phyloP scores from a whole-genome alignment of 768 basidiomycete species.

The Psilocybe cubensis region DNA sequence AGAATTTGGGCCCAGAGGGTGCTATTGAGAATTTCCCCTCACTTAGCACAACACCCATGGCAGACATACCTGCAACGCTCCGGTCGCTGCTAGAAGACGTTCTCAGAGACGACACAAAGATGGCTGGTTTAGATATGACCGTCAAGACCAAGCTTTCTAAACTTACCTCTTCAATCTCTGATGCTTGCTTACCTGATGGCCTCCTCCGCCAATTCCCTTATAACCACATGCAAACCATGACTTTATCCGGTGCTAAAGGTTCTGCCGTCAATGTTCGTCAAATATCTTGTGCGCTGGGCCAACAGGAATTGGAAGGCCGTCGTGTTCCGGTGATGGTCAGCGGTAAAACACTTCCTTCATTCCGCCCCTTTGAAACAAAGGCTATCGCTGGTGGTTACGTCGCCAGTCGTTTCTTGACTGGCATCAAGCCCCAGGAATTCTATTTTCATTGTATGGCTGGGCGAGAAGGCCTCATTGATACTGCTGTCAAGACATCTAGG shows the following conservation, averaged over 20 bases:
- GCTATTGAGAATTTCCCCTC: slow-evolving; percentile 93
- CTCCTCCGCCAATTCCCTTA: slow-evolving; percentile 94
- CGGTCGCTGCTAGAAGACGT: slow-evolving; percentile 84
- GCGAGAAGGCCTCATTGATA: slow-evolving; percentile 97
- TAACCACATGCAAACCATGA: slow-evolving; percentile 99
- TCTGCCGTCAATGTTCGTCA: slow-evolving; percentile 97
- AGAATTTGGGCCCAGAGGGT: slow-evolving; percentile 79
- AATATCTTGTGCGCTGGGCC: slow-evolving; percentile 97
- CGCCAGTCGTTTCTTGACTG: slow-evolving; percentile 97
- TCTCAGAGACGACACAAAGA: slow-evolving; percentile 92
- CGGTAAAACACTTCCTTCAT: slow-evolving; percentile 96
- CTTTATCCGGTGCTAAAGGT: slow-evolving; percentile 96
- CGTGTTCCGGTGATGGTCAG: slow-evolving; percentile 99
- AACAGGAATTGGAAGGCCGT: slow-evolving; percentile 97
- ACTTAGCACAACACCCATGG: slow-evolving; percentile 49
- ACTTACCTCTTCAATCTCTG: slow-evolving; percentile 89
- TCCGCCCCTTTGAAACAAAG: slow-evolving; percentile 96
- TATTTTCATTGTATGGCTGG: slow-evolving; percentile 99
- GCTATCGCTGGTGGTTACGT: slow-evolving; percentile 98
- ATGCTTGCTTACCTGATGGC: slow-evolving; percentile 83
- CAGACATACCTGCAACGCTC: slow-evolving; percentile 61
- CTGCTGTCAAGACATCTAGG: slow-evolving; percentile 97
- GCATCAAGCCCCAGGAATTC: slow-evolving; percentile 97
- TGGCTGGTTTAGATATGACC: slow-evolving; percentile 94
- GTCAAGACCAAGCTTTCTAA: slow-evolving; percentile 86